These are phyloP conservation scores for Chimonanthus praecox DNA, from an alignment of 164 flowering plant genomes.

Conservation along the genomic window DNA sequence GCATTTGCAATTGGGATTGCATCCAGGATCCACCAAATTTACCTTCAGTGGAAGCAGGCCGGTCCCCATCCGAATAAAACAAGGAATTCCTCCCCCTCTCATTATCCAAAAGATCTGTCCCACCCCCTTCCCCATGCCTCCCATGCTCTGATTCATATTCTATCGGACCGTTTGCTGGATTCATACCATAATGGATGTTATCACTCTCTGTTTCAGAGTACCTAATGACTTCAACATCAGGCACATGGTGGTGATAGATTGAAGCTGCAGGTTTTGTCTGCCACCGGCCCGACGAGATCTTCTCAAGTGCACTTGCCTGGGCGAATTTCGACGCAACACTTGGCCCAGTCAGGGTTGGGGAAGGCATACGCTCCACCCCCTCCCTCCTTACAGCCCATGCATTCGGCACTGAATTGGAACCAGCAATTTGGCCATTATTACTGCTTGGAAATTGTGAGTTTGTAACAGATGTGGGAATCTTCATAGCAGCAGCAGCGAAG, in stretches of 20 bases:
- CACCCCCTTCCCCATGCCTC: slow-evolving; percentile 22
- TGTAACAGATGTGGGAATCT: slow-evolving; percentile 12
- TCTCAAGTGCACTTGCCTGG: slow-evolving; percentile 89
- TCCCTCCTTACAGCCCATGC: slow-evolving; percentile 76
- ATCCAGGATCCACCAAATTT: slow-evolving; percentile 20
- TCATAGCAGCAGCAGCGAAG: slow-evolving; percentile 8
- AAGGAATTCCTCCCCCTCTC: slow-evolving; percentile 28
- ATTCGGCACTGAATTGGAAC: slow-evolving; percentile 33
- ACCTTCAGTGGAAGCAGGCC: slow-evolving; percentile 24
- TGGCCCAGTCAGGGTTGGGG: slow-evolving; percentile 39
- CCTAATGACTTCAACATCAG: slow-evolving; percentile 46
- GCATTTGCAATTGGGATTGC: slow-evolving; percentile 22
- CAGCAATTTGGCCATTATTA: slow-evolving; percentile 17
- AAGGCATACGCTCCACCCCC: slow-evolving; percentile 32
- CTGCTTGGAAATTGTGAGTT: slow-evolving; percentile 24
- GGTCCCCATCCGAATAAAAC: slow-evolving; percentile 17
- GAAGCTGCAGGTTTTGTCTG: slow-evolving; percentile 46
- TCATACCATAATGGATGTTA: slow-evolving; percentile 3
- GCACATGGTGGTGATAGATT: slow-evolving; percentile 17
- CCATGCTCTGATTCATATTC: slow-evolving; percentile 29
- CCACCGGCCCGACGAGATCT: slow-evolving; percentile 92
- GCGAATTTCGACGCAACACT: slow-evolving; percentile 57
- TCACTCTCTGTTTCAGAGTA: slow-evolving; percentile 31
- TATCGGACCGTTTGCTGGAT: not conserved
- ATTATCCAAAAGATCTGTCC: slow-evolving; percentile 26